A percentile compares a stretch with the other conserved stretches of the same genome.
phyloP scores from a whole-genome alignment of 805 yeast species.

The Myxozyma mucilagina region DNA sequence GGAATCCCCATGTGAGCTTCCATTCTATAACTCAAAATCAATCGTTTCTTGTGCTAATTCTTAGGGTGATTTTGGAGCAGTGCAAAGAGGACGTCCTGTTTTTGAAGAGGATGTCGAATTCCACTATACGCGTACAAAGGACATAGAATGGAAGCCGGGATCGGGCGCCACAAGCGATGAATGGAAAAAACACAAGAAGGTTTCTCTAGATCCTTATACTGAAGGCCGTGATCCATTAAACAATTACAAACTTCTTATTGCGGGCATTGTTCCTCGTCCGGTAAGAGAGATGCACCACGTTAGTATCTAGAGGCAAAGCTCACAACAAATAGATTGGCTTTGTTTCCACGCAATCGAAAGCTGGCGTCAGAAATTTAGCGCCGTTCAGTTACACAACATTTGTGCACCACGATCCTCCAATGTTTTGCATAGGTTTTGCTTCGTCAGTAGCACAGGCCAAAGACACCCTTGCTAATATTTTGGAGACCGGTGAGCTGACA shows the following conservation, averaged over 20 bases:
- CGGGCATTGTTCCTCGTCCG: conserved; percentile 61
- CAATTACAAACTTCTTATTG: conserved; percentile 53
- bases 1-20: conserved; percentile 5
- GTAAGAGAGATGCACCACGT: neutral
- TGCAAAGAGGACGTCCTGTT: neutral
- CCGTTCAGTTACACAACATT: conserved; percentile 60
- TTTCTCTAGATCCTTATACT: conserved; percentile 52
- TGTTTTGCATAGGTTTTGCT: conserved; percentile 54
- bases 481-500: conserved; percentile 55
- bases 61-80: conserved; percentile 5
- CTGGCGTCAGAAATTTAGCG: conserved; percentile 53
- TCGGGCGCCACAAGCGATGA: conserved; percentile 48
- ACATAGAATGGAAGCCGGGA: conserved; percentile 37
- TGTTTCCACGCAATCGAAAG: conserved; percentile 49
- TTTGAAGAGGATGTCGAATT: conserved; percentile 5
- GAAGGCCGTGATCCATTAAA: conserved; percentile 45
- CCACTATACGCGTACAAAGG: conserved; percentile 6
- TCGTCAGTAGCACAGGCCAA: conserved; percentile 40
- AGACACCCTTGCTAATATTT: conserved; percentile 53
- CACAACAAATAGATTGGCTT: conserved; percentile 46
- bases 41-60: neutral
- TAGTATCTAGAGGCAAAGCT: neutral
- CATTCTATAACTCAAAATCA: neutral
- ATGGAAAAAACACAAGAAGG: conserved; percentile 50
- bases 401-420: conserved; percentile 58